Percentiles rank a stretch among this genome's conserved stretches.
Evolutionary conservation across 2,329 filamentous ascomycete genomes (phyloP).

Genomic region (Arthrobotrys iridis): DNA sequence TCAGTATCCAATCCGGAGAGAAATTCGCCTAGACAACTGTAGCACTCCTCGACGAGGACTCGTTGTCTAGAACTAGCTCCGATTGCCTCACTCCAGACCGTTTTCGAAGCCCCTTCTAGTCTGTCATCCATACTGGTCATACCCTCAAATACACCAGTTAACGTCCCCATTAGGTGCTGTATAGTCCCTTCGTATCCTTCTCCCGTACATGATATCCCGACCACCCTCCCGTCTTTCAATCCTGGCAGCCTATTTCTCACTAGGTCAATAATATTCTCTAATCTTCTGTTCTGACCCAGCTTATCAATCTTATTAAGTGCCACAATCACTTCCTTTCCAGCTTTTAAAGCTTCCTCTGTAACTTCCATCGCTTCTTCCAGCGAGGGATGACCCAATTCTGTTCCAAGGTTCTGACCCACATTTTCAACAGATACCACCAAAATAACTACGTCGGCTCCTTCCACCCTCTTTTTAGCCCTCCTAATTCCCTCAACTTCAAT

Average conservation of each 20-base stretch:
- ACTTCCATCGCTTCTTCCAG: slow-evolving; percentile 58
- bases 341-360: slow-evolving; percentile 66
- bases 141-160: slow-evolving; percentile 74
- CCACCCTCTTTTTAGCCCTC: slow-evolving; percentile 80
- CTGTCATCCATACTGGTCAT: slow-evolving; percentile 71
- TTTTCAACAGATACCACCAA: slow-evolving; percentile 79
- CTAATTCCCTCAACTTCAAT: slow-evolving; percentile 92
- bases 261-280: not conserved
- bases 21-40: slow-evolving; percentile 77
- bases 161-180: slow-evolving; percentile 72
- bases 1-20: slow-evolving; percentile 67
- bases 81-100: slow-evolving; percentile 81
- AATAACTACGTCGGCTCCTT: slow-evolving; percentile 85
- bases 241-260: slow-evolving; percentile 16
- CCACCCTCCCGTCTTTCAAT: slow-evolving; percentile 17
- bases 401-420: slow-evolving; percentile 58
- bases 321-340: slow-evolving; percentile 66
- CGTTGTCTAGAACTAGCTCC: slow-evolving; percentile 91
- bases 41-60: slow-evolving; percentile 79
- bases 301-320: slow-evolving; percentile 73
- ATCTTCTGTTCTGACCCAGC: slow-evolving; percentile 44
- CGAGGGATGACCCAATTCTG: slow-evolving; percentile 35
- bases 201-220: slow-evolving; percentile 42
- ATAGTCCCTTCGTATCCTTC: slow-evolving; percentile 38
- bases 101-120: slow-evolving; percentile 67